Base-by-base conservation (phyloP, 78 protist genomes). In the Pigoraptor vietnamica region DNA sequence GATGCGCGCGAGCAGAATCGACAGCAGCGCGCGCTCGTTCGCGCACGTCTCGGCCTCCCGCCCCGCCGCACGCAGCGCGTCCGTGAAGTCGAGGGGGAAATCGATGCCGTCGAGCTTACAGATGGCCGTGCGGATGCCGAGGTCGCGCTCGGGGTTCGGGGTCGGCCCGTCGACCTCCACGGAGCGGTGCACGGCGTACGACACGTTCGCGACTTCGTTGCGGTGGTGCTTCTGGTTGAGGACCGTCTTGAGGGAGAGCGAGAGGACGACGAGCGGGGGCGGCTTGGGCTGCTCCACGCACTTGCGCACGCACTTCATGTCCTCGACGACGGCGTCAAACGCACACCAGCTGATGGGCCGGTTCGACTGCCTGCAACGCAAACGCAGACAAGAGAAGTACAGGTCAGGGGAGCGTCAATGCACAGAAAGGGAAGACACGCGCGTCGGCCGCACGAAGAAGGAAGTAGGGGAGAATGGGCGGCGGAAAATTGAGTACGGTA, bases 241-340 rank as follows among this genome's bases (percentile, higher is more conserved):
- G 39, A 92, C 34, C 34, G 96, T 93, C 82, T 92, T 89, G 84
- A 93, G 0, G 83, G 37, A 23, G 25, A 97, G 35, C 32, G 90
- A 24, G 92, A 94, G 29, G 48, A 95, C 96, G 0, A 39, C 83
- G 6, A 96, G 95, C 29, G 97, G 96, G 81, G 98, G 98, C 25
- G 93, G 37, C 39, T 90, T 89, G 37, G 90, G 89, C 29, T 38
- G 84, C 32, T 79, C 67, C 55, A 0, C 67, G 91, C 2, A 36
- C 32, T 40, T 40, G 79, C n/a, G 0, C 2, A 86, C 23, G 83
- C 37, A 0, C 88, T 82, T 86, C 34, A 40, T 40, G 24, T 86
- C 32, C 36, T 81, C 48, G 81, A 81, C 0, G 88, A 35, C 33
- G 34, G 34, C 86, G 25, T 90, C 92, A 23, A 67, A 35, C 33